Conservation (phyloP, 345 rosid species). For the Aquilaria sinensis region DNA sequence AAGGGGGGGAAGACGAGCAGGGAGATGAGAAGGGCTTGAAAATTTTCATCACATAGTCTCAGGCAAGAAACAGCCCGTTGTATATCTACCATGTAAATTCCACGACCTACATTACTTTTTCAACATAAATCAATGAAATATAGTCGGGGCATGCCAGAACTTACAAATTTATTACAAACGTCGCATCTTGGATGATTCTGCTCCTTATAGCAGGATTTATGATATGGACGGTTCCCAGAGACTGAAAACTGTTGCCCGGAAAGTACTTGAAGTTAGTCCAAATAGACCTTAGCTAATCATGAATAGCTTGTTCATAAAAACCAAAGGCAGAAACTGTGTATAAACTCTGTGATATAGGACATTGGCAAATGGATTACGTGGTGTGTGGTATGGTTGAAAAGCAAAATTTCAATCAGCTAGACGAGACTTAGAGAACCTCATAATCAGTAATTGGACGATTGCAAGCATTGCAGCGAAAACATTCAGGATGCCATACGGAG, state of each 20-base stretch:
- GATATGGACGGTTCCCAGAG: slow-evolving; percentile 66
- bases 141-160: slow-evolving; percentile 21
- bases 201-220: slow-evolving; percentile 80
- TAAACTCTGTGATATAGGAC: not conserved
- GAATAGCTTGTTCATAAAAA: too few relatives aligned
- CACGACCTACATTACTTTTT: not conserved
- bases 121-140: not conserved
- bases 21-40: not conserved
- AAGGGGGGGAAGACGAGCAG: not conserved
- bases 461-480: slow-evolving; percentile 75
- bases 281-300: not conserved
- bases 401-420: slow-evolving; percentile 2
- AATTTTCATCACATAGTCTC: not conserved
- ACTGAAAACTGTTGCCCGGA: slow-evolving; percentile 49
- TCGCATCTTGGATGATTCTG: slow-evolving; percentile 88
- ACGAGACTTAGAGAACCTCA: slow-evolving; percentile 44
- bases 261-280: slow-evolving; percentile 16
- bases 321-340: not conserved
- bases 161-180: slow-evolving; percentile 79
- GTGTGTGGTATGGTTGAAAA: slow-evolving; percentile 8
- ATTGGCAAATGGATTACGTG: slow-evolving; percentile 11
- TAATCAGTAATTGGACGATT: slow-evolving; percentile 61
- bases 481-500: slow-evolving; percentile 83
- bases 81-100: not conserved
- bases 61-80: not conserved